Evolutionary conservation across 108 stramenopile species (phyloP).

Genomic region (Cyclotella kingstonii): DNA sequence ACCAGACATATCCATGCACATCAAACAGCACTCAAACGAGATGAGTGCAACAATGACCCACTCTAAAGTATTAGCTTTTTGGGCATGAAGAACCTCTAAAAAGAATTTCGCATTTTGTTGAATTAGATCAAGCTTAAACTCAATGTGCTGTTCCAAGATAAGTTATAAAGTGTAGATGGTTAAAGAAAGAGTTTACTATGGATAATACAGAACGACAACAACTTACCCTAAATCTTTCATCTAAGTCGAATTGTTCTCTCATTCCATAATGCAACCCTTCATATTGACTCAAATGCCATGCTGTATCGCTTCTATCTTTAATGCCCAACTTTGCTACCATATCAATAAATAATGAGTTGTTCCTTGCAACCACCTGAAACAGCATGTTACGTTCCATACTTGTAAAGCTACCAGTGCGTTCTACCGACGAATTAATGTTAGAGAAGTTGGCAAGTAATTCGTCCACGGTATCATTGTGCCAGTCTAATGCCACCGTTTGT

Average conservation of each 20-base stretch:
- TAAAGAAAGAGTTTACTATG: background rate
- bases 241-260: slow-evolving; percentile 64
- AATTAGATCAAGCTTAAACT: slow-evolving; percentile 89
- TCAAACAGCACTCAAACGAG: slow-evolving; percentile 81
- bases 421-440: slow-evolving; percentile 75
- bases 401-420: slow-evolving; percentile 63
- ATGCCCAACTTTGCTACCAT: slow-evolving; percentile 89
- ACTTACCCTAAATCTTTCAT: slow-evolving; percentile 52
- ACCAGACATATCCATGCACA: slow-evolving; percentile 89
- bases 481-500: slow-evolving; percentile 89
- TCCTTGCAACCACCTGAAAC: slow-evolving; percentile 81
- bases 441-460: slow-evolving; percentile 79
- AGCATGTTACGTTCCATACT: slow-evolving; percentile 62
- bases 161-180: background rate
- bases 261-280: slow-evolving; percentile 79
- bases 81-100: slow-evolving; percentile 81
- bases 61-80: slow-evolving; percentile 87
- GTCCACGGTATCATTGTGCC: slow-evolving; percentile 88
- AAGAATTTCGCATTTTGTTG: slow-evolving; percentile 95
- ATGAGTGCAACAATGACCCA: slow-evolving; percentile 93
- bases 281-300: slow-evolving; percentile 89
- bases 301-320: slow-evolving; percentile 87
- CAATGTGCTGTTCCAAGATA: slow-evolving; percentile 50
- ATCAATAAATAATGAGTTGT: slow-evolving; percentile 89
- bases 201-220: background rate